These are phyloP conservation scores for Sutorius australiensis DNA, from an alignment of 768 basidiomycete species.

Conservation along the genomic window DNA sequence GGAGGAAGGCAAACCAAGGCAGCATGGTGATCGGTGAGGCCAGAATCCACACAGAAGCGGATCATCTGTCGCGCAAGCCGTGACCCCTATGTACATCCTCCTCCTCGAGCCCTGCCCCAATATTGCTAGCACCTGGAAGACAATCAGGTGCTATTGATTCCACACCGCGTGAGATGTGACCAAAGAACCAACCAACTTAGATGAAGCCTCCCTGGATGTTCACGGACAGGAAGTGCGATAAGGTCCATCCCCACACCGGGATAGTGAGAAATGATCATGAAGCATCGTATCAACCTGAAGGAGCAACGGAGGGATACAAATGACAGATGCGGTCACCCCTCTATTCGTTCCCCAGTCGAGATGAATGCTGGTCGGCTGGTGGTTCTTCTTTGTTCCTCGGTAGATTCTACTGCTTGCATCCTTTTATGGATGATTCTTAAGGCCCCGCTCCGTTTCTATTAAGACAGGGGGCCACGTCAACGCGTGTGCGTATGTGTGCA, in stretches of 20 bases:
- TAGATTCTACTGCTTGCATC: not conserved
- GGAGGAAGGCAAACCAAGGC: not conserved
- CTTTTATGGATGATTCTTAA: not conserved
- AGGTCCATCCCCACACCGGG: not conserved
- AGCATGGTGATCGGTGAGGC: conserved; percentile 2
- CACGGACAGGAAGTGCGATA: conserved; percentile 13
- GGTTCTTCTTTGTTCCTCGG: not conserved
- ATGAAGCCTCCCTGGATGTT: not conserved
- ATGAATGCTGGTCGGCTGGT: not conserved
- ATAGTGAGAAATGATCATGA: not conserved
- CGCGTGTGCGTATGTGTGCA: not conserved
- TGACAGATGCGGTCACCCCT: not conserved
- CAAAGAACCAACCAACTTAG: not conserved
- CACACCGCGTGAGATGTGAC: not conserved
- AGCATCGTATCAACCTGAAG: too few species aligned
- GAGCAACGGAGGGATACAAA: not conserved
- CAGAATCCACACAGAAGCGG: not conserved
- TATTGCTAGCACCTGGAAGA: not conserved
- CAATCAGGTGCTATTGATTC: too few species aligned
- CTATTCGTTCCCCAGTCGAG: not conserved
- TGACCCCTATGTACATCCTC: not conserved
- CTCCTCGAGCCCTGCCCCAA: too few species aligned
- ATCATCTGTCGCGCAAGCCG: not conserved
- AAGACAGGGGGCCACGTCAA: not conserved
- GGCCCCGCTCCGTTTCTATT: not conserved